phyloP scores from a whole-genome alignment of 305 asterid species.

The Salvia sclarea region DNA sequence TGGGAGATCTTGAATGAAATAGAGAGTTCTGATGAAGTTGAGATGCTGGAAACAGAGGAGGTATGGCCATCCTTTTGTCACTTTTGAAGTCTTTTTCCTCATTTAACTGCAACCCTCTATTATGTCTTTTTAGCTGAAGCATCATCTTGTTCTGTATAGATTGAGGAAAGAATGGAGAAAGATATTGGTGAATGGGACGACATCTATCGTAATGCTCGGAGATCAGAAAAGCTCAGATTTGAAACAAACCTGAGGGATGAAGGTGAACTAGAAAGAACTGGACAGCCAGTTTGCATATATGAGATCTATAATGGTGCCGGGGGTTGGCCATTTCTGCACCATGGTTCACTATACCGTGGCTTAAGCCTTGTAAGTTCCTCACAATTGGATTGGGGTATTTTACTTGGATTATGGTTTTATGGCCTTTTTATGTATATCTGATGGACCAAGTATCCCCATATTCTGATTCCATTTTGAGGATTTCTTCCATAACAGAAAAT shows the following conservation, averaged over 20 bases:
- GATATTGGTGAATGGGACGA: conserved; percentile 86
- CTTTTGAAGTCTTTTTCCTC: conserved; percentile 25
- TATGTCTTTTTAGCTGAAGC: conserved; percentile 41
- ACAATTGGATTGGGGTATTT: conserved; percentile 27
- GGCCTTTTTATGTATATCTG: conserved; percentile 12
- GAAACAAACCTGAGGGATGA: conserved; percentile 94
- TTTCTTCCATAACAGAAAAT: conserved; percentile 8
- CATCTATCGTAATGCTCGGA: conserved; percentile 85
- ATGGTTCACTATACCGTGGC: conserved; percentile 97
- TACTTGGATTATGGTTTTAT: conserved; percentile 12
- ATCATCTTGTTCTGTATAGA: conserved; percentile 49
- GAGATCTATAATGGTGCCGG: conserved; percentile 94
- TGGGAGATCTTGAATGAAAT: conserved; percentile 81
- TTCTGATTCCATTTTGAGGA: background rate
- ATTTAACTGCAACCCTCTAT: conserved; percentile 21
- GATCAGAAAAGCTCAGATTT: conserved; percentile 81
- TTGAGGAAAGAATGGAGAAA: conserved; percentile 90
- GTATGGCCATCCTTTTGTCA: conserved; percentile 43
- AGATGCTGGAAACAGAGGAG: conserved; percentile 82
- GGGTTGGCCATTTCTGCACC: conserved; percentile 96
- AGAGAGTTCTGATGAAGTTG: conserved; percentile 86
- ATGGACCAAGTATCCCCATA: conserved; percentile 22
- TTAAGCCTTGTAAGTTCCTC: conserved; percentile 83
- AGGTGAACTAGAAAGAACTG: conserved; percentile 98
- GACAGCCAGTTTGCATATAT: conserved; percentile 88